Evolutionary conservation across 2,329 filamentous ascomycete genomes (phyloP).

Genomic region (Colletotrichum sp.): DNA sequence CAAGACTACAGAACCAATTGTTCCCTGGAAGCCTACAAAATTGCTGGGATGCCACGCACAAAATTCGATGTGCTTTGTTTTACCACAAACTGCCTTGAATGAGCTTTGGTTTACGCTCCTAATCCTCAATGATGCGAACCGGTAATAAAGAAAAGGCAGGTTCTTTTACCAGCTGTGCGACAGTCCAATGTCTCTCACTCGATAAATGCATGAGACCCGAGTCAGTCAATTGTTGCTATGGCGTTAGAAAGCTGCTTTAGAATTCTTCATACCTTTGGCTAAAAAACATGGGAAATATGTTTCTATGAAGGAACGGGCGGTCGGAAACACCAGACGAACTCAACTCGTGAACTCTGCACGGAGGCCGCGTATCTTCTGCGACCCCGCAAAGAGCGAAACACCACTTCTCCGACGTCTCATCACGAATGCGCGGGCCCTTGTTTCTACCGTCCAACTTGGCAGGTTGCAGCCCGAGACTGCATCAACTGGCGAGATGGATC

Average conservation of each 20-base stretch:
- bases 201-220: fast-evolving
- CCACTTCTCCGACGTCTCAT: background rate
- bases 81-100: no score
- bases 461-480: background rate
- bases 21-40: no score
- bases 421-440: background rate
- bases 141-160: no score
- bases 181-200: background rate
- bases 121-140: no score
- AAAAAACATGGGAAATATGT: fast-evolving
- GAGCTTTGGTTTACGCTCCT: no score
- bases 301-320: background rate
- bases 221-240: background rate
- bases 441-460: background rate
- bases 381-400: background rate
- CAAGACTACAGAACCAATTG: no score
- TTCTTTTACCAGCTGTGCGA: background rate
- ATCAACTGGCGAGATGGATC: background rate
- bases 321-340: background rate
- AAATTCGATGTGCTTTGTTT: no score
- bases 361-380: background rate
- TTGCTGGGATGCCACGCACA: fast-evolving
- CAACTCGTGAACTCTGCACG: background rate
- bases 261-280: no score
- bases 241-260: no score